Conservation (phyloP, 176 grass and related monocot genomes). For the Triticum aestivum region DNA sequence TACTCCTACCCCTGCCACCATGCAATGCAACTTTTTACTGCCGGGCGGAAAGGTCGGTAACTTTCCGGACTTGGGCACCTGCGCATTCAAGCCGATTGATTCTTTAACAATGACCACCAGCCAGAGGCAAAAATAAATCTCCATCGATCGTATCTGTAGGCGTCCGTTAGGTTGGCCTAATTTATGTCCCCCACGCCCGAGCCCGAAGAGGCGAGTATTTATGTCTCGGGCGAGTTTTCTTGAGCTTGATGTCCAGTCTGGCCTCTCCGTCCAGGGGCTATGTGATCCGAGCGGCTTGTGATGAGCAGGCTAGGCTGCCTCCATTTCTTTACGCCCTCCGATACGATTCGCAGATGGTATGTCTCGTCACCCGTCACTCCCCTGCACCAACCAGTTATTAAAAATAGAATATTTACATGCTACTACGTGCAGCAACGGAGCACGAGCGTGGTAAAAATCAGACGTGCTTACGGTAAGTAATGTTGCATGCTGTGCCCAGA, state of each 20-base stretch:
- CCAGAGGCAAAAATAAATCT: not conserved
- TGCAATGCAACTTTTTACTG: slow-evolving; percentile 7
- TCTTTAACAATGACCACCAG: slow-evolving; percentile 47
- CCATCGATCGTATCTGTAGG: not conserved
- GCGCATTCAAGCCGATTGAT: slow-evolving; percentile 17
- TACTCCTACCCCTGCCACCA: not conserved
- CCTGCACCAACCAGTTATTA: not conserved
- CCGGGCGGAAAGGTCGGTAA: not conserved
- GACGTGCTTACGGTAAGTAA: too few species aligned
- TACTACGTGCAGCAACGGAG: not conserved
- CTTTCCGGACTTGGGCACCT: slow-evolving; percentile 28
- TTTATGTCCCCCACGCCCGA: slow-evolving; percentile 19
- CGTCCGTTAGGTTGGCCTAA: not conserved
- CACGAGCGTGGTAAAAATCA: not conserved
- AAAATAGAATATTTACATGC: not conserved
- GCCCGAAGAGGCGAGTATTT: slow-evolving; percentile 11
- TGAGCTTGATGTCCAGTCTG: not conserved
- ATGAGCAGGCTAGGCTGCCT: not conserved
- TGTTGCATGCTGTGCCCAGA: too few species aligned
- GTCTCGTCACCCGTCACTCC: not conserved
- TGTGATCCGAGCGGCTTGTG: slow-evolving; percentile 27
- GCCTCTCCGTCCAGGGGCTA: slow-evolving; percentile 27
- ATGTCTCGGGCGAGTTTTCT: slow-evolving; percentile 21
- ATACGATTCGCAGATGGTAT: not conserved
- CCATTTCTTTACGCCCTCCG: slow-evolving; percentile 22